phyloP scores from a whole-genome alignment of 805 yeast species.

The Sungouiozyma ichnusensis region DNA sequence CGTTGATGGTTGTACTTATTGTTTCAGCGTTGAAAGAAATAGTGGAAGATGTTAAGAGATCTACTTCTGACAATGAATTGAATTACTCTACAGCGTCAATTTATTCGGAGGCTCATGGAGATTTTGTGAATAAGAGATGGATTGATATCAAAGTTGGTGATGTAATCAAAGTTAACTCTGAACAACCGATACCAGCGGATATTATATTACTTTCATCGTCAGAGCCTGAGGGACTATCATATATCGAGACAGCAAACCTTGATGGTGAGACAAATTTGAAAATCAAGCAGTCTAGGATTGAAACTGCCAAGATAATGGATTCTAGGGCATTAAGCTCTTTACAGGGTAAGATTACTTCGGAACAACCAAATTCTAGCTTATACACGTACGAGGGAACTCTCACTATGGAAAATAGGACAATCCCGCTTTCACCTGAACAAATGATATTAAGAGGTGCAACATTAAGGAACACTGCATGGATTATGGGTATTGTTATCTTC shows the following conservation, averaged over 20 bases:
- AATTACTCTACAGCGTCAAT: constrained; percentile 70
- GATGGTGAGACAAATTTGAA: constrained; percentile 97
- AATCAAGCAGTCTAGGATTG: constrained; percentile 78
- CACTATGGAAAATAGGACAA: constrained; percentile 42
- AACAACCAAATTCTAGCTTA: constrained; percentile 86
- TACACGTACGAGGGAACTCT: constrained; percentile 90
- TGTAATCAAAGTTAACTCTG: constrained; percentile 71
- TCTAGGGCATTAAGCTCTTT: constrained; percentile 47
- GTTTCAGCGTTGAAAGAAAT: constrained; percentile 91
- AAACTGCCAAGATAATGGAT: constrained; percentile 63
- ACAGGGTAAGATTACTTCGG: constrained; percentile 61
- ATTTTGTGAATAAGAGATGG: constrained; percentile 66
- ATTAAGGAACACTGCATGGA: constrained; percentile 88
- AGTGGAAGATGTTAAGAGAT: constrained; percentile 83
- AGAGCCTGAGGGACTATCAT: constrained; percentile 96
- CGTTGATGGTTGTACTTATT: constrained; percentile 68
- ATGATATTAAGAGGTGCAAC: constrained; percentile 91
- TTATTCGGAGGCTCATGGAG: constrained; percentile 45
- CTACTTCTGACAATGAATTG: constrained; percentile 77
- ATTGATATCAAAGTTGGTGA: constrained; percentile 85
- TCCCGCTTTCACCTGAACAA: constrained; percentile 84
- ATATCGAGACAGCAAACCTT: constrained; percentile 92
- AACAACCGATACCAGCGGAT: constrained; percentile 93
- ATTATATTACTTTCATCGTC: constrained; percentile 75
- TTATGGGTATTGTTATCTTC: constrained; percentile 84